Percentiles rank a stretch among this genome's conserved stretches.
These are phyloP conservation scores for Diaporthe sp. DNA, from an alignment of 2,329 filamentous ascomycete species.

Conservation along the genomic window DNA sequence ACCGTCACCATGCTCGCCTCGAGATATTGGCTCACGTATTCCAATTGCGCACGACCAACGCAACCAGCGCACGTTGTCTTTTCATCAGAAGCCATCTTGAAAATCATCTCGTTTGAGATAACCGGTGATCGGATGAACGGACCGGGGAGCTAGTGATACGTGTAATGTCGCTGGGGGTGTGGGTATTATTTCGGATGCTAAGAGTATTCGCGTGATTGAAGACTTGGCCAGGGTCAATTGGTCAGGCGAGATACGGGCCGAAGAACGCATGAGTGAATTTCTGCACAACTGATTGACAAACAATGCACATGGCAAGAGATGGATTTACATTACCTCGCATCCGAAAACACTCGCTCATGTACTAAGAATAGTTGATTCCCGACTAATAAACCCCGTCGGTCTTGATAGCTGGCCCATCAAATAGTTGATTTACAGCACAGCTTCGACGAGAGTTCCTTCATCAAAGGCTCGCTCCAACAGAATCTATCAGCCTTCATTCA, in stretches of 20 bases:
- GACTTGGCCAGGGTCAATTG: neutral
- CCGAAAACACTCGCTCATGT: neutral
- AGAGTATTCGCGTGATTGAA: neutral
- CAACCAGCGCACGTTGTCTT: neutral
- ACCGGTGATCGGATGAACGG: neutral
- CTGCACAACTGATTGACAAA: too few species aligned
- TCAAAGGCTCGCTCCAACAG: too few species aligned
- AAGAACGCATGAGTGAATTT: neutral
- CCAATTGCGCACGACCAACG: neutral
- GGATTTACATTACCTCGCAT: neutral
- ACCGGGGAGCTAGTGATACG: neutral
- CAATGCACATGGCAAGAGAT: neutral
- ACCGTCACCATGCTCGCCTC: neutral
- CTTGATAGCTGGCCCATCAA: too few species aligned
- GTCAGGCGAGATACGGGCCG: neutral
- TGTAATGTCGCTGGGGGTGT: neutral
- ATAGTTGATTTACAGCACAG: too few species aligned
- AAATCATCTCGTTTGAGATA: neutral
- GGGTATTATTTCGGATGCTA: slow-evolving; percentile 1
- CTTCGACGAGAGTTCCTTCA: too few species aligned
- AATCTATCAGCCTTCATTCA: too few species aligned
- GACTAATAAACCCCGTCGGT: too few species aligned
- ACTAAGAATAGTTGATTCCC: too few species aligned
- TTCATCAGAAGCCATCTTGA: neutral
- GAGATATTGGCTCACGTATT: neutral